Evolutionary conservation across 345 rosid genomes (phyloP).

Genomic region (Lumnitzera racemosa): DNA sequence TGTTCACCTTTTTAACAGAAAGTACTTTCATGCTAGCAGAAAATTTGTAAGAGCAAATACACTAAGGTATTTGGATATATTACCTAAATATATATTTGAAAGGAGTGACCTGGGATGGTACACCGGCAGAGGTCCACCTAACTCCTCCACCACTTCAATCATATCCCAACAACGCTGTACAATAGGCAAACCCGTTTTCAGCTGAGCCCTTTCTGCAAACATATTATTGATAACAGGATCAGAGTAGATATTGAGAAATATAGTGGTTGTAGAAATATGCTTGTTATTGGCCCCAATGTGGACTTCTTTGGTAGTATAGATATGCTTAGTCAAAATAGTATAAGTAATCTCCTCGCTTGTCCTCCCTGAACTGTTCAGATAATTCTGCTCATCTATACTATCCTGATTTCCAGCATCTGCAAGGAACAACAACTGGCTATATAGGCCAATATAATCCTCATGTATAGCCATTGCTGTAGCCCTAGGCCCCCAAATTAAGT

Average conservation of each 20-base stretch:
- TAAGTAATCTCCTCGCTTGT: constrained; percentile 15
- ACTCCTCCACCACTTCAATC: constrained; percentile 41
- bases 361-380: constrained; percentile 18
- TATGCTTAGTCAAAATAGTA: constrained; percentile 27
- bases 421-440: constrained; percentile 52
- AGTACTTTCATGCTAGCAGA: neutral
- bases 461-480: constrained; percentile 50
- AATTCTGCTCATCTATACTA: constrained; percentile 17
- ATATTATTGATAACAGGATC: constrained; percentile 19
- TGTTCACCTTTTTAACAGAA: neutral
- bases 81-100: constrained; percentile 75
- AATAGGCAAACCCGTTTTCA: constrained; percentile 21
- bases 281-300: constrained; percentile 14
- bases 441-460: constrained; percentile 44
- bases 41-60: neutral
- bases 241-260: constrained; percentile 16
- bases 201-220: constrained; percentile 20
- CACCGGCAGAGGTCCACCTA: constrained; percentile 52
- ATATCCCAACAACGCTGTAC: constrained; percentile 39
- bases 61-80: neutral
- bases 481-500: constrained; percentile 63
- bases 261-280: constrained; percentile 17
- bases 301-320: constrained; percentile 15
- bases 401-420: constrained; percentile 20
- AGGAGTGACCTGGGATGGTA: constrained; percentile 75